Conservation (phyloP, 2,329 filamentous ascomycete genomes). For the Sarocladium kiliense region DNA sequence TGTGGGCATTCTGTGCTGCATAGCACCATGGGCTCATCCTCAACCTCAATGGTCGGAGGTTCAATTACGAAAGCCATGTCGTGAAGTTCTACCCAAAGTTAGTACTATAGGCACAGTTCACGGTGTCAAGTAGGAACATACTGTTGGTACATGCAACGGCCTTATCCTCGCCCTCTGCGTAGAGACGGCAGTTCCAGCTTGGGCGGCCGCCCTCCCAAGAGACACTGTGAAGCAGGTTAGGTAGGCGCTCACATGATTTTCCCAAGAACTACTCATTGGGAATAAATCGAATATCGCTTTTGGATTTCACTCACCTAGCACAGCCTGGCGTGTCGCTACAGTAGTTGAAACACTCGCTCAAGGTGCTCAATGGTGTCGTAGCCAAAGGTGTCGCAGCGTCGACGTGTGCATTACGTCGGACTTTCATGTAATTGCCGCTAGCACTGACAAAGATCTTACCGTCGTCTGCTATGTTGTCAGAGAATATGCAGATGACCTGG, state of each 20-base stretch:
- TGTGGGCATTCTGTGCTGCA: slow-evolving; percentile 6
- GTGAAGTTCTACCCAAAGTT: too few relatives aligned
- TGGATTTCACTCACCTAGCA: background rate
- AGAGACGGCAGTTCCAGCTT: background rate
- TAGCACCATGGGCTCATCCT: background rate
- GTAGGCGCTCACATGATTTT: too few relatives aligned
- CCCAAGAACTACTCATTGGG: too few relatives aligned
- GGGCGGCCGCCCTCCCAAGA: slow-evolving; percentile 1
- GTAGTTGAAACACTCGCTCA: background rate
- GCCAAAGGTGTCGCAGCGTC: background rate
- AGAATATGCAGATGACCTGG: background rate
- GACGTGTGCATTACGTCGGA: slow-evolving; percentile 1
- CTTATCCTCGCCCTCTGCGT: background rate
- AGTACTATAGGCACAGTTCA: too few relatives aligned
- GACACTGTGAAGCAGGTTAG: background rate
- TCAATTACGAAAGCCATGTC: background rate
- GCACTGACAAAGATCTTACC: slow-evolving; percentile 2
- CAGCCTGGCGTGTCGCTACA: background rate
- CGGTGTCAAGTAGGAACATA: too few relatives aligned
- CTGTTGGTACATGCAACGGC: background rate
- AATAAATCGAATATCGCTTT: too few relatives aligned
- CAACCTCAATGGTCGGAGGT: background rate
- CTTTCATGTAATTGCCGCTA: background rate
- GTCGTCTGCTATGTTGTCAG: background rate
- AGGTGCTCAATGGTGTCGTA: background rate